phyloP scores from a whole-genome alignment of 2,329 filamentous ascomycete genomes.

The Truncatella angustata region DNA sequence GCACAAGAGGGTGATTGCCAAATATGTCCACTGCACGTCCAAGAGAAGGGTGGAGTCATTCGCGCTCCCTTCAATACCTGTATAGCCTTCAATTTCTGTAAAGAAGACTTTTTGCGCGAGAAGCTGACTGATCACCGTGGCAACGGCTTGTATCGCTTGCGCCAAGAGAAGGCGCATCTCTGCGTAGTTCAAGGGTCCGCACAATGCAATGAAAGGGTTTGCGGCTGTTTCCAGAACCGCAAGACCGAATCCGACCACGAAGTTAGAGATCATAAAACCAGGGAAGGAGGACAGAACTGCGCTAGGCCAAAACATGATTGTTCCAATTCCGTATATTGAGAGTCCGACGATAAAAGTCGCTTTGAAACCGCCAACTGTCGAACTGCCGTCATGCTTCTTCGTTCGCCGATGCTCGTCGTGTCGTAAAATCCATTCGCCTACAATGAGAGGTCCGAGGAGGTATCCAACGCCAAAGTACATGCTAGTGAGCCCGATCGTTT shows the following conservation, averaged over 20 bases:
- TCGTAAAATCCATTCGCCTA: constrained; percentile 69
- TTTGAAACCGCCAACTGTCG: constrained; percentile 66
- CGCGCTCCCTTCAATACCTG: constrained; percentile 41
- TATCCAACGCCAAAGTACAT: constrained; percentile 72
- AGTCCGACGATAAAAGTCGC: constrained; percentile 77
- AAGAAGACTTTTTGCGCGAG: constrained; percentile 76
- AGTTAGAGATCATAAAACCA: constrained; percentile 72
- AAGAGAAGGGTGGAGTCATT: constrained; percentile 53
- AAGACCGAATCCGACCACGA: constrained; percentile 76
- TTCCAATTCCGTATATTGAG: constrained; percentile 70
- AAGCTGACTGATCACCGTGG: constrained; percentile 69
- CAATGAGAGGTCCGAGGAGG: constrained; percentile 65
- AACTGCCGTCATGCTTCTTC: constrained; percentile 31
- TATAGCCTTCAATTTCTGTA: constrained; percentile 51
- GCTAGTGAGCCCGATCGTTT: constrained; percentile 66
- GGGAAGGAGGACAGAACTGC: constrained; percentile 72
- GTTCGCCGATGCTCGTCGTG: constrained; percentile 58
- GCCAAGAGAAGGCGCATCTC: constrained; percentile 74
- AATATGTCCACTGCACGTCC: constrained; percentile 81
- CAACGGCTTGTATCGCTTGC: constrained; percentile 74
- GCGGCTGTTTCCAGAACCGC: constrained; percentile 77
- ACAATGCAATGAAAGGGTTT: constrained; percentile 71
- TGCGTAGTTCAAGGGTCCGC: constrained; percentile 69
- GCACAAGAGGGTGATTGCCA: constrained; percentile 75
- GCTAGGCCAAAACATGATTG: constrained; percentile 85